Percentiles rank a stretch among this genome's conserved stretches.
Conservation (phyloP, 1,284 basidiomycete genomes). For the Cutaneotrichosporon sp. region DNA sequence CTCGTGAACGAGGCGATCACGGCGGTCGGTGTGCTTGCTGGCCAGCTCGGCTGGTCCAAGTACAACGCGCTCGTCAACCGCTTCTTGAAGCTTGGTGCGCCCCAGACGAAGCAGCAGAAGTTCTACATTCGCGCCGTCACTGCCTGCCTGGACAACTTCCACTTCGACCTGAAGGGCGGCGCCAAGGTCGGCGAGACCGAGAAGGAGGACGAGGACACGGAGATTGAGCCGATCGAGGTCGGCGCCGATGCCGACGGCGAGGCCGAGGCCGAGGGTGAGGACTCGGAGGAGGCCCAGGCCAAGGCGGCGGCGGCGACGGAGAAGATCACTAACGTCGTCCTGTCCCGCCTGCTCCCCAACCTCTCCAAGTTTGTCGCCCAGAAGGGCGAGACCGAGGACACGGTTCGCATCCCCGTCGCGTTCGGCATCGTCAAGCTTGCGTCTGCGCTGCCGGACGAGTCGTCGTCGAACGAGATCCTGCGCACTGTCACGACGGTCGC, state of each 20-base stretch:
- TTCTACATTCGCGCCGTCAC: conserved; percentile 86
- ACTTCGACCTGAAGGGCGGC: conserved; percentile 71
- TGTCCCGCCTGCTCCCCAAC: conserved; percentile 70
- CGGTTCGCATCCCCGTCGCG: conserved; percentile 81
- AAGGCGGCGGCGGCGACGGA: conserved; percentile 21
- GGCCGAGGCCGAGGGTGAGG: too few relatives aligned
- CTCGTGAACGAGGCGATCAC: conserved; percentile 87
- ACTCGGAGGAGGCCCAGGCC: conserved; percentile 26
- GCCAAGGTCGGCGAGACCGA: conserved; percentile 33
- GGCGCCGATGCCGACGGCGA: conserved; percentile 44
- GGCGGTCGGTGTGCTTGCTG: conserved; percentile 73
- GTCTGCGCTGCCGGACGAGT: conserved; percentile 70
- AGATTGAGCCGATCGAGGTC: conserved; percentile 28
- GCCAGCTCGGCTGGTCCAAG: conserved; percentile 75
- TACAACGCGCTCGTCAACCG: conserved; percentile 82
- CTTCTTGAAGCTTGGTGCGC: conserved; percentile 73
- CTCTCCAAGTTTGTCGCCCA: conserved; percentile 77
- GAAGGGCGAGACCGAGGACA: conserved; percentile 74
- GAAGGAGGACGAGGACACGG: conserved; percentile 40
- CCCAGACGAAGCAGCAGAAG: conserved; percentile 73
- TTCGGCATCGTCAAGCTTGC: conserved; percentile 86
- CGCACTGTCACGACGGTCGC: conserved; percentile 80
- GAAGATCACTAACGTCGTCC: conserved; percentile 75
- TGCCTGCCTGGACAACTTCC: conserved; percentile 85
- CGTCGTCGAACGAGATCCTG: conserved; percentile 71